Evolutionary conservation across 495 filamentous ascomycete species (phyloP).

Genomic region (Penicillium cataractarum): DNA sequence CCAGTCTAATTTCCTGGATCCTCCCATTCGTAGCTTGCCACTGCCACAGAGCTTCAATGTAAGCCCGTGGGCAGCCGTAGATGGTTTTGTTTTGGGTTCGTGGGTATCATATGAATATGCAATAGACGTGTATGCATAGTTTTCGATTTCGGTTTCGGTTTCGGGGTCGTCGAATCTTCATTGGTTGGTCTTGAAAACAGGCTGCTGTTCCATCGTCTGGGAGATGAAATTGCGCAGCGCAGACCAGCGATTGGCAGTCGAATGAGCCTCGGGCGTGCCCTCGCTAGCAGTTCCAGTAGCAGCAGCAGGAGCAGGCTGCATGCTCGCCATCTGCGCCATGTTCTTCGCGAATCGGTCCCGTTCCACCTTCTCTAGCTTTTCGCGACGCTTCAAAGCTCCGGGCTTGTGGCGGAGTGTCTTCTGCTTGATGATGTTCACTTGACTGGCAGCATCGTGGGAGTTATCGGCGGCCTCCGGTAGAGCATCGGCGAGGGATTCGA

Average conservation of each 20-base stretch:
- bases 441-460: slow-evolving; percentile 36
- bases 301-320: slow-evolving; percentile 21
- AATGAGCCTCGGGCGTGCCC: slow-evolving; percentile 26
- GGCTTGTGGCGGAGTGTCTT: slow-evolving; percentile 72
- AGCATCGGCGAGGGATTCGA: slow-evolving; percentile 77
- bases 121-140: neutral
- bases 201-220: slow-evolving; percentile 74
- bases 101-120: slow-evolving; percentile 3
- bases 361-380: slow-evolving; percentile 75
- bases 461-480: slow-evolving; percentile 61
- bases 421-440: slow-evolving; percentile 60
- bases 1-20: neutral
- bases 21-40: neutral
- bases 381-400: slow-evolving; percentile 82
- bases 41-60: neutral
- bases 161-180: slow-evolving; percentile 18
- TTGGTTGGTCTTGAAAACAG: slow-evolving; percentile 56
- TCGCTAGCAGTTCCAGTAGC: slow-evolving; percentile 9
- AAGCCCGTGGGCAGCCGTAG: neutral
- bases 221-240: slow-evolving; percentile 70
- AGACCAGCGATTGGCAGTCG: slow-evolving; percentile 65
- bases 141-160: neutral
- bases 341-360: slow-evolving; percentile 81
- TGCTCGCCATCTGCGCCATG: slow-evolving; percentile 63
- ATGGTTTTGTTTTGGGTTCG: neutral